Evolutionary conservation across 23 red algal genomes (phyloP), one percentile per base, ranked within the genome.

Genomic region (Gracilaria caudata): DNA sequence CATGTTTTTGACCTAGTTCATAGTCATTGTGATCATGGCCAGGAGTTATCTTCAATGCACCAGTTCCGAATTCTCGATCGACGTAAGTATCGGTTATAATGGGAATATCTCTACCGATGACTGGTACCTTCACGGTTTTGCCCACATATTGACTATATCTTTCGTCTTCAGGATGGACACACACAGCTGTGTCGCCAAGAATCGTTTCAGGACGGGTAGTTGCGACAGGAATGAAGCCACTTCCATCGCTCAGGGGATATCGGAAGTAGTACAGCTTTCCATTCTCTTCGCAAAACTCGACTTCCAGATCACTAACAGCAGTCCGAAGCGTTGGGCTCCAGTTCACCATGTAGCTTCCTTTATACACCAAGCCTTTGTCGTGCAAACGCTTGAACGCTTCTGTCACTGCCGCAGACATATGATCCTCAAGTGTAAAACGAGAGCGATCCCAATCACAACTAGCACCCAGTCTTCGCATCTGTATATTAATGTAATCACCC

Each of bases 1-100:
- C 32, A 56, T 98, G 96, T 59, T 83, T 87, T 71, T 92, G 95
- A 37, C 92, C 96, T 49, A 98, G 89, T 83, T 94, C 92, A 44
- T 98, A 95, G 46, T 98, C 96, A 68, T 92, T 92, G 39, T 81
- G 75, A 73, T 98, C 96, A 76, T 98, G 96, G 24, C 83, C 96
- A 19, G 96, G 96, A 16, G 96, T 98, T 55, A 98, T 98, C 78
- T 98, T 98, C 32, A 98, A 65, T 34, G 92, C 96, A 28, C 96
- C 96, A 12, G 96, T 98, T 33, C 96, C 96, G 86, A 98, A 98
- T 76, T 92, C 90, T 29, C 87, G 83, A 78, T 98, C 96, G 28
- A 98, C 96, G 25, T 91, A 91, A 19, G 92, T 89, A 88, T 98
- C 96, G 19, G 88, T 81, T 60, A 98, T 95, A 7, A 98, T 40